Evolutionary conservation across 192 early-diverging fungal genomes (phyloP).

Genomic region (Cetraspora pellucida): DNA sequence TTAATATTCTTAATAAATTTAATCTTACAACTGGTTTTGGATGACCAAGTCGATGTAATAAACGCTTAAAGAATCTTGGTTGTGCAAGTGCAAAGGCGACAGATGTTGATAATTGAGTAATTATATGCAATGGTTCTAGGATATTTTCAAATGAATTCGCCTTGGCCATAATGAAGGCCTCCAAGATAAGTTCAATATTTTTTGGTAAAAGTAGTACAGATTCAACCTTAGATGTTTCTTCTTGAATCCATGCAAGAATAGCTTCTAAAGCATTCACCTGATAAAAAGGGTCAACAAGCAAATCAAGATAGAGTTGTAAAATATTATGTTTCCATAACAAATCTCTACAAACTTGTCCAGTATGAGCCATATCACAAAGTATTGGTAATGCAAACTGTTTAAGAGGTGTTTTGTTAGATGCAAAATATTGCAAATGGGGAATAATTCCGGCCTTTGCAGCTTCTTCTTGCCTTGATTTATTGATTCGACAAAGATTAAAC

Average conservation of each 20-base stretch:
- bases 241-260: constrained; percentile 56
- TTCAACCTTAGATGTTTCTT: constrained; percentile 46
- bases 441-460: constrained; percentile 59
- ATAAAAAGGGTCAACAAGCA: constrained; percentile 61
- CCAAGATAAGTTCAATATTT: constrained; percentile 44
- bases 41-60: constrained; percentile 43
- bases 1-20: constrained; percentile 53
- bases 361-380: constrained; percentile 63
- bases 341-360: constrained; percentile 48
- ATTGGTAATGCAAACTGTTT: constrained; percentile 67
- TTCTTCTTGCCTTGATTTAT: constrained; percentile 56
- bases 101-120: constrained; percentile 45
- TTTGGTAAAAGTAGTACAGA: constrained; percentile 39
- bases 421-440: constrained; percentile 56
- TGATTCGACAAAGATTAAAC: constrained; percentile 64
- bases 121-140: constrained; percentile 54
- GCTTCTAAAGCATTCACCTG: constrained; percentile 64
- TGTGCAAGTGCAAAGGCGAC: constrained; percentile 43
- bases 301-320: constrained; percentile 48
- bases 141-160: constrained; percentile 58
- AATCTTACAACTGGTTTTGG: constrained; percentile 55
- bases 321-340: constrained; percentile 52
- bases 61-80: constrained; percentile 40
- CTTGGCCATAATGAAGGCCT: constrained; percentile 50
- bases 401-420: constrained; percentile 48